Evolutionary conservation across 1,139 yeast genomes (phyloP).

Genomic region (Blastobotrys aristatus): DNA sequence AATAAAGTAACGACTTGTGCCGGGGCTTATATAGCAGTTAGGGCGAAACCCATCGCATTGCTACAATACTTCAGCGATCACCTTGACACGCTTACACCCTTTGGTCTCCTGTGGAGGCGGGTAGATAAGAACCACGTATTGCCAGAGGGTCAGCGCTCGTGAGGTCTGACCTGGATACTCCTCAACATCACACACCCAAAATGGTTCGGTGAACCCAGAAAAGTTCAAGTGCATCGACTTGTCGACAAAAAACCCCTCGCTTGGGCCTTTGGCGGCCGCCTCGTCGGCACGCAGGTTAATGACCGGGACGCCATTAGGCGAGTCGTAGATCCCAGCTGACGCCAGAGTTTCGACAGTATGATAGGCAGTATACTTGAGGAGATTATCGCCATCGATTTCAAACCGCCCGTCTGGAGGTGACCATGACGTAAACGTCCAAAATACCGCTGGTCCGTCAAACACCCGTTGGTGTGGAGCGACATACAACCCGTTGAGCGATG

Average conservation of each 20-base stretch:
- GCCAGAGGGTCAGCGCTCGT: background rate
- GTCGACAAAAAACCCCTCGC: background rate
- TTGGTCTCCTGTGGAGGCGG: background rate
- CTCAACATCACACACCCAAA: background rate
- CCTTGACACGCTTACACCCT: background rate
- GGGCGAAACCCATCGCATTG: too few relatives aligned
- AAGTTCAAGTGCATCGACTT: background rate
- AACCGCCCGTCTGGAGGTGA: background rate
- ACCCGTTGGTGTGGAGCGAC: background rate
- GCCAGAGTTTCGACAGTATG: background rate
- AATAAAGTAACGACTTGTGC: too few relatives aligned
- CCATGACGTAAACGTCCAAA: background rate
- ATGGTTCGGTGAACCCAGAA: background rate
- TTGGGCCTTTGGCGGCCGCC: background rate
- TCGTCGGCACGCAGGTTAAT: background rate
- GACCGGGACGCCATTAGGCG: background rate
- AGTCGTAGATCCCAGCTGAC: background rate
- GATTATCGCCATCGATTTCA: background rate
- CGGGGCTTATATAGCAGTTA: too few relatives aligned
- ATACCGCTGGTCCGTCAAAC: background rate
- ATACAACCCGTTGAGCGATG: background rate
- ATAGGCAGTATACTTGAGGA: background rate
- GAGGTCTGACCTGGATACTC: background rate
- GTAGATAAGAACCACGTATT: background rate
- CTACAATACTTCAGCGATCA: background rate